Conservation (phyloP, 306 rosid species). For the Parietaria judaica region DNA sequence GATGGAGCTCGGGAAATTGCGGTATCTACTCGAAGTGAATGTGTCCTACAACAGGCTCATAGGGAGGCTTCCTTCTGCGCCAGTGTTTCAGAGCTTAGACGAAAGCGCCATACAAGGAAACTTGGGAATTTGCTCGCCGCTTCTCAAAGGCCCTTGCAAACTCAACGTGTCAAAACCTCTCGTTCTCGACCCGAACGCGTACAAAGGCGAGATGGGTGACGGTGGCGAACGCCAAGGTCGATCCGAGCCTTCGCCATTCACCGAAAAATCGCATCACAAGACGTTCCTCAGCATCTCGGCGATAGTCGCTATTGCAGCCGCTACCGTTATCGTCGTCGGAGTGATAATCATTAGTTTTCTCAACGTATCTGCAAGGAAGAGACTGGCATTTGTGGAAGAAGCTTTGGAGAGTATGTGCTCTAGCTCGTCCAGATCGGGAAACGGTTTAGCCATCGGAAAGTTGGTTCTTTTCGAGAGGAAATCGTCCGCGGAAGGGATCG, state of each 20-base stretch:
- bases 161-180: conserved; percentile 88
- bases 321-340: conserved; percentile 52
- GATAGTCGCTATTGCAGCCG: conserved; percentile 71
- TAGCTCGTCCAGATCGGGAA: conserved; percentile 61
- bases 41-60: conserved; percentile 71
- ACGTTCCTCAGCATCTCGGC: conserved; percentile 76
- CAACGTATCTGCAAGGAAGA: conserved; percentile 63
- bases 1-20: conserved; percentile 68
- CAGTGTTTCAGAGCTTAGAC: conserved; percentile 67
- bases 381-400: conserved; percentile 56
- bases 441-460: conserved; percentile 57
- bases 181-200: conserved; percentile 78
- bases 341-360: conserved; percentile 61
- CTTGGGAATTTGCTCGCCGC: conserved; percentile 74
- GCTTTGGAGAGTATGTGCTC: conserved; percentile 91
- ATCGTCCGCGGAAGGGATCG: conserved; percentile 35
- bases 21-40: conserved; percentile 73
- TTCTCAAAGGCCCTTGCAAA: conserved; percentile 81
- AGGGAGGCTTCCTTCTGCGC: conserved; percentile 75
- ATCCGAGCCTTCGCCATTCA: conserved; percentile 26
- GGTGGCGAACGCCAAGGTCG: conserved; percentile 27
- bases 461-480: conserved; percentile 56
- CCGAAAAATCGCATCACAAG: conserved; percentile 29
- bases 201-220: conserved; percentile 38
- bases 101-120: conserved; percentile 82